Evolutionary conservation across 345 rosid genomes (phyloP).

Genomic region (Raphanus sativus): DNA sequence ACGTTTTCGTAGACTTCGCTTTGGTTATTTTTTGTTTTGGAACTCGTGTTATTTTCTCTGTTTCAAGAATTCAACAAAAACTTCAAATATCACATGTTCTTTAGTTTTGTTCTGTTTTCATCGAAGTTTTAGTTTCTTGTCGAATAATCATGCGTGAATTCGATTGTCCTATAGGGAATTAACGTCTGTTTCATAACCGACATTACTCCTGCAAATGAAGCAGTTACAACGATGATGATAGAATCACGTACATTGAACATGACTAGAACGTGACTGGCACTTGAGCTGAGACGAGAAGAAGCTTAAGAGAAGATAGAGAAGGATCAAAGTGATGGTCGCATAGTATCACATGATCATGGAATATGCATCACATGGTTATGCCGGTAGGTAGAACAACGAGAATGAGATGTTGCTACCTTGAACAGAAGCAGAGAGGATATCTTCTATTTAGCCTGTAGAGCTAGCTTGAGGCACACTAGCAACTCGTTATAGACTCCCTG

Average conservation of each 20-base stretch:
- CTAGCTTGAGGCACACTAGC: background rate
- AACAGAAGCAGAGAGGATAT: background rate
- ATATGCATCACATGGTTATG: background rate
- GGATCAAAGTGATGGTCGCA: constrained; percentile 19
- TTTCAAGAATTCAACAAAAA: constrained; percentile 6
- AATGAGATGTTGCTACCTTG: background rate
- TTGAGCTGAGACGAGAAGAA: background rate
- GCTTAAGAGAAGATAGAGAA: constrained; percentile 3
- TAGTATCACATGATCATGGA: background rate
- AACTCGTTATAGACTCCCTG: background rate
- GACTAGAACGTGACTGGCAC: too few relatives aligned
- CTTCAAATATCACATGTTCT: background rate
- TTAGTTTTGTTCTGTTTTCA: background rate
- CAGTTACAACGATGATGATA: background rate
- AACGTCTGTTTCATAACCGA: too few relatives aligned
- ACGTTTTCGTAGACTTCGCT: constrained; percentile 15
- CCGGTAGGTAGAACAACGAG: background rate
- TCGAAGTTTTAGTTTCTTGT: background rate
- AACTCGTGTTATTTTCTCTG: constrained; percentile 13
- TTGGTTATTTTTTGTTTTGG: constrained; percentile 14
- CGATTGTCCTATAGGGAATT: background rate
- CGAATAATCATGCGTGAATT: too few relatives aligned
- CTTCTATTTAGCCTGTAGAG: background rate
- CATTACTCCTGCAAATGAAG: background rate
- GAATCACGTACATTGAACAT: too few relatives aligned